phyloP scores from a whole-genome alignment of 305 asterid genomes.

The Fraxinus paxiana region DNA sequence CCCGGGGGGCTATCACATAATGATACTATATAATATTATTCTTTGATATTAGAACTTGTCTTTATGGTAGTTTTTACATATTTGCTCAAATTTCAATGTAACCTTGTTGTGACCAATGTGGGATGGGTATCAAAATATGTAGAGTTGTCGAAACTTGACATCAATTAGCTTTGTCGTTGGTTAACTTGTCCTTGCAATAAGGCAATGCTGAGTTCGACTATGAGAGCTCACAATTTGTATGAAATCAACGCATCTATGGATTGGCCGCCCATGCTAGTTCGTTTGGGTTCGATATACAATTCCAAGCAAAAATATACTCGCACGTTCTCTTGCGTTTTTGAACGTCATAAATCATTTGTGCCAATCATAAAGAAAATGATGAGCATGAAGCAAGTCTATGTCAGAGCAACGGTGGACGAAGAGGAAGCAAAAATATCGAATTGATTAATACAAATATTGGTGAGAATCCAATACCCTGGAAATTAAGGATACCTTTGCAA shows the following conservation, averaged over 20 bases:
- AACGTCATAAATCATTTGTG: no score
- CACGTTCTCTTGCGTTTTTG: not conserved
- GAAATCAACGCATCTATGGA: not conserved
- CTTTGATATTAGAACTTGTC: not conserved
- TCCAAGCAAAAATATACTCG: not conserved
- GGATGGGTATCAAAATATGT: not conserved
- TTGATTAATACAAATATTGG: not conserved
- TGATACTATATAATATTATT: no score
- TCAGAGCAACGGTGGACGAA: not conserved
- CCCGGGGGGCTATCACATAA: no score
- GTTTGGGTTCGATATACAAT: not conserved
- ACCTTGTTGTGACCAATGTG: not conserved
- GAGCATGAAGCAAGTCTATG: not conserved
- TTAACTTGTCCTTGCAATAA: not conserved
- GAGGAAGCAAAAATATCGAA: not conserved
- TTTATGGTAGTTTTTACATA: not conserved
- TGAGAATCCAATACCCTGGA: not conserved
- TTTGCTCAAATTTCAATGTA: conserved; percentile 4
- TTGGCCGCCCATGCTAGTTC: not conserved
- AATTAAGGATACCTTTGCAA: not conserved
- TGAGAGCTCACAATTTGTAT: not conserved
- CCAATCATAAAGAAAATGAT: not conserved
- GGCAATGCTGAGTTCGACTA: not conserved
- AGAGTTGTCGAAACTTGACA: not conserved
- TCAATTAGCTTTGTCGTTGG: not conserved